Base-by-base conservation (phyloP, 1,139 yeast genomes). In the Diutina rugosa region DNA sequence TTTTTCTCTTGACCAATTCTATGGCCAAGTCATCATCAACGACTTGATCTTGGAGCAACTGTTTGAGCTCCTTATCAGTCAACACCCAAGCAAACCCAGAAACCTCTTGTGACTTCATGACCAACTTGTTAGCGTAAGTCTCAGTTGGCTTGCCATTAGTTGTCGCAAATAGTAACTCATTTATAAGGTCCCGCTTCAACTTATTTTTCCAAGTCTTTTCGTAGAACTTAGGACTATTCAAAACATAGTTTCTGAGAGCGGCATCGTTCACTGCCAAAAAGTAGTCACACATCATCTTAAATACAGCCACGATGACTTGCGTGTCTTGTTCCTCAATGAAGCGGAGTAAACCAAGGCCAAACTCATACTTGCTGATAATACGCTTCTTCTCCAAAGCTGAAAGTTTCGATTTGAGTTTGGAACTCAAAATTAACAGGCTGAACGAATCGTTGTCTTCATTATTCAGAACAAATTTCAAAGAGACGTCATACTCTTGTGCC, bases 41-140 rank as follows among this genome's bases (percentile, higher is more conserved):
- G 8, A 49, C n/a, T 6, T 30, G 28, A 1, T 16, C 32, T 6
- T 30, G 6, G 9, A 49, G 29, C 6, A 59, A 46, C 3, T 35
- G 10, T 12, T 47, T 18, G 35, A 61, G 47, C 35, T 60, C 68
- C 1, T 60, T 61, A 41, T 62, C 61, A 3, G 66, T 56, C 32
- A 72, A 61, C 3, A 66, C 56, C 74, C 74, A 71, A 18, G 53
- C 53, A 32, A 49, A 49, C n/a, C 18, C n/a, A 12, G 16, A n/a
- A 14, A 49, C 44, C n/a, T 49, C 28, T 12, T 29, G 21, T 29
- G 29, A 14, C 6, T 28, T n/a, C 51, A 48, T 29, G 5, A 48
- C 53, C 53, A 30, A 16, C 12, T n/a, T n/a, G 32, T 49, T 49
- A n/a, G 32, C 44, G 12, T n/a, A 30, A 30, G 35, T n/a, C 14